Evolutionary conservation across 129 eudicot genomes (phyloP).

Genomic region (Deinandra increscens): DNA sequence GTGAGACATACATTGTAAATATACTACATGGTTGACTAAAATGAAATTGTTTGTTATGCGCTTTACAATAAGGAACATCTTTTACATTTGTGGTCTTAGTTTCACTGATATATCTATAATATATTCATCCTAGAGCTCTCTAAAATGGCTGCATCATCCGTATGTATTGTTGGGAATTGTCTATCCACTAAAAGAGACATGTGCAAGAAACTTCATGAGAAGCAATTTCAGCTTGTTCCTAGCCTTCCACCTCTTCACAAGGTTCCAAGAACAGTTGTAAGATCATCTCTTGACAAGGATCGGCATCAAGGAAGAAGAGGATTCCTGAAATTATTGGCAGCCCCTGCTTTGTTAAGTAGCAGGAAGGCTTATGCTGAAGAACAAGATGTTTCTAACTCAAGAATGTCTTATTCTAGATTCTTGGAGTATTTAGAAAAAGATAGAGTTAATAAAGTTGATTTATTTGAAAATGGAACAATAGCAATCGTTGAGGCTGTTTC

Average conservation of each 20-base stretch:
- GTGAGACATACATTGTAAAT: background rate
- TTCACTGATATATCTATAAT: background rate
- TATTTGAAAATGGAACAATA: slow-evolving; percentile 89
- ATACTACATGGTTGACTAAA: slow-evolving; percentile 9
- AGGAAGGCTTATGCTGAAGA: slow-evolving; percentile 82
- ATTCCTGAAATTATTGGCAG: slow-evolving; percentile 59
- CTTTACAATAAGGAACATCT: background rate
- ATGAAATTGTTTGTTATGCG: background rate
- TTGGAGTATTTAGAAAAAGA: slow-evolving; percentile 92
- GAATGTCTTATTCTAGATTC: slow-evolving; percentile 96
- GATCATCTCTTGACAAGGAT: slow-evolving; percentile 58
- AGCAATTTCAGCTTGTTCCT: slow-evolving; percentile 40
- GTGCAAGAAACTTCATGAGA: slow-evolving; percentile 44
- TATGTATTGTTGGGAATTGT: slow-evolving; percentile 72
- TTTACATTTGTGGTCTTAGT: background rate
- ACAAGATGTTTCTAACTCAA: slow-evolving; percentile 93
- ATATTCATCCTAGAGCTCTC: slow-evolving; percentile 10
- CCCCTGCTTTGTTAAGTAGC: slow-evolving; percentile 56
- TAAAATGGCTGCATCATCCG: slow-evolving; percentile 79
- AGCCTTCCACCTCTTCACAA: slow-evolving; percentile 41
- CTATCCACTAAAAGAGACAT: slow-evolving; percentile 47
- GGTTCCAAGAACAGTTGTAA: slow-evolving; percentile 44
- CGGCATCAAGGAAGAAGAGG: slow-evolving; percentile 70
- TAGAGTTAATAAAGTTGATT: slow-evolving; percentile 81
- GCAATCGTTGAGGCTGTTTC: slow-evolving; percentile 96